Evolutionary conservation across 257 asterid genomes (phyloP), one percentile per base, ranked within the genome.

Genomic region (Jacaranda mimosifolia): DNA sequence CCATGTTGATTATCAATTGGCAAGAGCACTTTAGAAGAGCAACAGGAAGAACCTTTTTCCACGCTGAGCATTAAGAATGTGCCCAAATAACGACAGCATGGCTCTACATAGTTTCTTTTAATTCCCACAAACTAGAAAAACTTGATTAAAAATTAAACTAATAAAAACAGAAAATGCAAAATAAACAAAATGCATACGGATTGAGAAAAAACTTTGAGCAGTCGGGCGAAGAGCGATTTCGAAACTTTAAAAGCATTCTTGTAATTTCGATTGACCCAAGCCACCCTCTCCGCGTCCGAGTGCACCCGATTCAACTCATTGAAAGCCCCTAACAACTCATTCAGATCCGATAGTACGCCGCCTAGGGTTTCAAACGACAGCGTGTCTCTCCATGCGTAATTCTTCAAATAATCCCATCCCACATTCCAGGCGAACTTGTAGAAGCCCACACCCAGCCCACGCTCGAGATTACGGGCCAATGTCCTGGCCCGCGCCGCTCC

Each of bases 211-310:
- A 77, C 81, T 48, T 77, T 77, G 68, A 85, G 91, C 14, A 94
- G 79, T 48, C 86, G 88, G 63, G 68, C 63, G 73, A 90, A 76
- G 70, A 91, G 76, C 9, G 92, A 84, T 77, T 67, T 83, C 4
- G 88, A 87, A 83, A 89, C 76, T 56, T 81, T 72, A 15, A 87
- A 84, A 66, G 87, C 62, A 59, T 66, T 76, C 56, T 77, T 72
- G 86, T 92, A 91, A 84, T 92, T 90, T 32, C 88, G 83, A 53
- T 79, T 76, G 10, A 86, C 68, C 98, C 98, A 94, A 0, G 84
- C 83, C 46, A 83, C 74, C 90, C 89, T 88, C 87, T 84, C 95
- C 36, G 79, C 55, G 32, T 88, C 85, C 57, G 95, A 92, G 5
- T 72, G 67, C 48, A 85, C 17, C 60, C 81, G 84, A 52, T 75